These are phyloP conservation scores for Pleurotus citrinopileatus DNA, from an alignment of 768 basidiomycete genomes.

Conservation along the genomic window DNA sequence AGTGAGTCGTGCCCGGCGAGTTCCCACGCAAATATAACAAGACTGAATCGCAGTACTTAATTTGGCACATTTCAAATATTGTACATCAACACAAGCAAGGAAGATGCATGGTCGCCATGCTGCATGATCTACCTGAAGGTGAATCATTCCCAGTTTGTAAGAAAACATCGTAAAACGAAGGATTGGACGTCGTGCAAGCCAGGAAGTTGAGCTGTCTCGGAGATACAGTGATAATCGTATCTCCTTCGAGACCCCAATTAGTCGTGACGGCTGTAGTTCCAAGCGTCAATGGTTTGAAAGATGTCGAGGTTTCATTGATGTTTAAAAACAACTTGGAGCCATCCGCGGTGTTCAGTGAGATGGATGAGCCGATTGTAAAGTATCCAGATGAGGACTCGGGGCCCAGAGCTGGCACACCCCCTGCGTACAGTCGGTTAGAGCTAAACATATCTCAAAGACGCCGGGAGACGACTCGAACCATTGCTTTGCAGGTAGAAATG, in stretches of 20 bases:
- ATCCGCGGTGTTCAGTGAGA: slow-evolving; percentile 39
- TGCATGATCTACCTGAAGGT: slow-evolving; percentile 36
- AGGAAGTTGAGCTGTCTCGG: slow-evolving; percentile 55
- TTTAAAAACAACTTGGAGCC: slow-evolving; percentile 49
- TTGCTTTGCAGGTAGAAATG: slow-evolving; percentile 55
- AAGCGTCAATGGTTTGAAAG: slow-evolving; percentile 47
- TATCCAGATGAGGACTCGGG: slow-evolving; percentile 48
- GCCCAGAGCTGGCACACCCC: slow-evolving; percentile 46
- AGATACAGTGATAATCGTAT: slow-evolving; percentile 53
- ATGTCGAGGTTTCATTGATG: slow-evolving; percentile 37
- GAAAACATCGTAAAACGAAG: slow-evolving; percentile 43
- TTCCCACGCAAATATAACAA: no score
- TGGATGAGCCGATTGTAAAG: slow-evolving; percentile 47
- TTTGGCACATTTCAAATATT: background rate
- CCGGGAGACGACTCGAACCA: slow-evolving; percentile 23
- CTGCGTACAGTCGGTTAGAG: no score
- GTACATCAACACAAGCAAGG: slow-evolving; percentile 39
- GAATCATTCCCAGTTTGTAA: slow-evolving; percentile 49
- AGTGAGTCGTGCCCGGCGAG: no score
- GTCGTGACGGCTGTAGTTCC: slow-evolving; percentile 45
- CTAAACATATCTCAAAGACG: background rate
- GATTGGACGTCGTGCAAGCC: slow-evolving; percentile 41
- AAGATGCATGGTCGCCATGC: slow-evolving; percentile 38
- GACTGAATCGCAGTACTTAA: background rate
- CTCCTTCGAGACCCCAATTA: slow-evolving; percentile 56